Conservation (phyloP, 768 basidiomycete genomes). For the Chalciporus sphaerocephalus region DNA sequence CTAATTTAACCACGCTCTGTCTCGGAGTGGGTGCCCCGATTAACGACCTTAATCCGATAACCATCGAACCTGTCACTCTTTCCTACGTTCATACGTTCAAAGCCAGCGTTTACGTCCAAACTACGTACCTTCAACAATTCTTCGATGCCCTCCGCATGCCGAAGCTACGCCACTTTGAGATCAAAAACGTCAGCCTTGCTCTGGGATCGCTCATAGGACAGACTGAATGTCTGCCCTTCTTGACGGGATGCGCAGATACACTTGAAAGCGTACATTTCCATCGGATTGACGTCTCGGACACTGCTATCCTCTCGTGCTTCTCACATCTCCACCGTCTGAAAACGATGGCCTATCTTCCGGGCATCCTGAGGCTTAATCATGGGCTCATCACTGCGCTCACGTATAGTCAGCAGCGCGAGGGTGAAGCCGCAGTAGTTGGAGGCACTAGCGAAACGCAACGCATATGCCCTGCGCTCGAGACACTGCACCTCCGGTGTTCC, state of each 20-base stretch:
- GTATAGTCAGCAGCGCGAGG: not conserved
- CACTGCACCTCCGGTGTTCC: slow-evolving; percentile 24
- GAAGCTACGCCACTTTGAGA: slow-evolving; percentile 21
- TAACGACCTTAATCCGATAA: slow-evolving; percentile 11
- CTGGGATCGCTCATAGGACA: slow-evolving; percentile 26
- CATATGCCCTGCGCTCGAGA: slow-evolving; percentile 24
- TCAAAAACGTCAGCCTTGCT: slow-evolving; percentile 28
- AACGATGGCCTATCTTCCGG: slow-evolving; percentile 21
- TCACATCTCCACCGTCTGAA: slow-evolving; percentile 16
- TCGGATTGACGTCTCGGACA: slow-evolving; percentile 23
- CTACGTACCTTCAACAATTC: slow-evolving; percentile 19
- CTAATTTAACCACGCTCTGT: slow-evolving; percentile 25
- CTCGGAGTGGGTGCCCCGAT: slow-evolving; percentile 25
- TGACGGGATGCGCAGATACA: slow-evolving; percentile 24
- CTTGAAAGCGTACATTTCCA: slow-evolving; percentile 25
- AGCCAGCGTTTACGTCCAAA: slow-evolving; percentile 25
- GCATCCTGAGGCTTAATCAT: slow-evolving; percentile 31
- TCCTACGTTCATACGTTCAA: slow-evolving; percentile 27
- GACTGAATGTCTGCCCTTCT: slow-evolving; percentile 26
- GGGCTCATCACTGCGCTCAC: slow-evolving; percentile 25
- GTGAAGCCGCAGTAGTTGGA: not conserved
- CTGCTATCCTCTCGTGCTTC: slow-evolving; percentile 18
- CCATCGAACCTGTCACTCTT: slow-evolving; percentile 22
- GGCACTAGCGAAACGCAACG: not conserved
- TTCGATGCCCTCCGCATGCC: slow-evolving; percentile 28